phyloP scores from a whole-genome alignment of 163 green algal genomes.

The Coccomyxa subellipsoidea region DNA sequence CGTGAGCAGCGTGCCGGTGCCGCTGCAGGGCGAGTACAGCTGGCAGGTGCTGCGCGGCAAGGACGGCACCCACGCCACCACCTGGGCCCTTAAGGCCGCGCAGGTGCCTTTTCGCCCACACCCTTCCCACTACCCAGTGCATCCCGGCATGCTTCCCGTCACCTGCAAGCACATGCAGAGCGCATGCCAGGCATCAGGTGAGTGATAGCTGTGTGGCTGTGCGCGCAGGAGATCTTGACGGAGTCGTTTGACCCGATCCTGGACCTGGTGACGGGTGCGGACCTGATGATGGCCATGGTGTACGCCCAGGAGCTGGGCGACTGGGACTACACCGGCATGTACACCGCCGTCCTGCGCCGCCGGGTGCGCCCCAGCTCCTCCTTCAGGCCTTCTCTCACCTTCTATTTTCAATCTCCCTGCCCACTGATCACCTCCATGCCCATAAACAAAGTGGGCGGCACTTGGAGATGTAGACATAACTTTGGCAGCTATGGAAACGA shows the following conservation, averaged over 20 bases:
- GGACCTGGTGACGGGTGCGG: constrained; percentile 64
- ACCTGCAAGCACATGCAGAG: too few species aligned
- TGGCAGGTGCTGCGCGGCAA: constrained; percentile 62
- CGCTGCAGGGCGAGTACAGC: constrained; percentile 33
- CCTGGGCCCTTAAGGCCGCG: constrained; percentile 13
- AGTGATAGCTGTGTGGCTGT: neutral
- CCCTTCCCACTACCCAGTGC: too few species aligned
- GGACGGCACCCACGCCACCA: constrained; percentile 34
- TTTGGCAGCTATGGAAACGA: too few species aligned
- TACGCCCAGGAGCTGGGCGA: constrained; percentile 48
- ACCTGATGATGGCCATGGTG: constrained; percentile 91
- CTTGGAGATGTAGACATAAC: too few species aligned
- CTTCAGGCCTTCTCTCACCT: neutral
- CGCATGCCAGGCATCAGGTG: too few species aligned
- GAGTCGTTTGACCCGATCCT: constrained; percentile 95
- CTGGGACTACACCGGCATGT: constrained; percentile 67
- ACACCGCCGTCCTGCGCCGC: constrained; percentile 61
- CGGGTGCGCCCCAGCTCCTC: constrained; percentile 16
- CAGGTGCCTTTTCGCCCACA: neutral
- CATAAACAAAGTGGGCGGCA: too few species aligned
- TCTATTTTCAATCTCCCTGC: too few species aligned
- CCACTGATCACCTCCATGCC: too few species aligned
- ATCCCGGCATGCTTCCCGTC: too few species aligned
- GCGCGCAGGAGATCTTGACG: constrained; percentile 57
- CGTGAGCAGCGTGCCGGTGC: constrained; percentile 32